A percentile compares a stretch with the other conserved stretches of the same genome.
Evolutionary conservation across 257 asterid species (phyloP).

Genomic region (Fraxinus excelsior): DNA sequence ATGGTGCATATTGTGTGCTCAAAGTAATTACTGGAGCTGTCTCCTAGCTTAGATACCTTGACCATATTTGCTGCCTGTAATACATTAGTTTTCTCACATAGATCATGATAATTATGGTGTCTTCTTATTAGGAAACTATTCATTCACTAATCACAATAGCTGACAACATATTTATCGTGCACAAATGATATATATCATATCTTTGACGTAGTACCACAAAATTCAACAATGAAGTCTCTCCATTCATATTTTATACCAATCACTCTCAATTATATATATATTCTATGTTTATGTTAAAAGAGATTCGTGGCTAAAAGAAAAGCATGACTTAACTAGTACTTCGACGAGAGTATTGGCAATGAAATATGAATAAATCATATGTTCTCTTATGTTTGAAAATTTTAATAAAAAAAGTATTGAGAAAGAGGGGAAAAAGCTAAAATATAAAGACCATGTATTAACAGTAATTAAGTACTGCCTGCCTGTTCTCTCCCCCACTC

Average conservation of each 20-base stretch:
- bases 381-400: too few species aligned
- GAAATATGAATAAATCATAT: too few species aligned
- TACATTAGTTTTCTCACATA: neutral
- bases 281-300: neutral
- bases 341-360: neutral
- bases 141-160: neutral
- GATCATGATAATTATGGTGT: neutral
- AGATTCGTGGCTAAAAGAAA: neutral
- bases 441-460: too few species aligned
- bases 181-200: neutral
- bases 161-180: neutral
- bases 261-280: neutral
- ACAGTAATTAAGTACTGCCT: too few species aligned
- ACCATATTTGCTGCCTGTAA: neutral
- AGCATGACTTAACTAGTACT: neutral
- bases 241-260: neutral
- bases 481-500: too few species aligned
- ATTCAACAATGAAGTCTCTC: neutral
- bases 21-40: neutral
- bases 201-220: neutral
- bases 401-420: too few species aligned
- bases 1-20: neutral
- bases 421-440: too few species aligned
- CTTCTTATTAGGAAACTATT: neutral
- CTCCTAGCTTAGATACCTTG: neutral